Evolutionary conservation across 2,329 filamentous ascomycete species (phyloP).

Genomic region (Aspergillus viridinutans): DNA sequence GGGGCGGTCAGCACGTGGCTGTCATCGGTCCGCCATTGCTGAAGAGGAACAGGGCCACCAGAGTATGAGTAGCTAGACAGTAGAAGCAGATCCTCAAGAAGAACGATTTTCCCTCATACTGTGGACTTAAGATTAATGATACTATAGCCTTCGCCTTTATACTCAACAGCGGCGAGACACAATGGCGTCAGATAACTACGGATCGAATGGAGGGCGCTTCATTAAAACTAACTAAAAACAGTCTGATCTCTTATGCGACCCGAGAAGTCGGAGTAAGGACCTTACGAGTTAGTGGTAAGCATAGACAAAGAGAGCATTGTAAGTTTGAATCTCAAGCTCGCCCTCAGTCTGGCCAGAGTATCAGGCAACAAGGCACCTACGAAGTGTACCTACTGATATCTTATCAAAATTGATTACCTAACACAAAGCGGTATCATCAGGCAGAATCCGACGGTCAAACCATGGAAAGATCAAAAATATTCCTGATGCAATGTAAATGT

Average conservation of each 20-base stretch:
- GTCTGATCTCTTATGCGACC: too few species aligned
- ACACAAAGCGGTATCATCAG: background rate
- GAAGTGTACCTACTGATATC: background rate
- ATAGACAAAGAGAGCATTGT: too few species aligned
- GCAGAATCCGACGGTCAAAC: background rate
- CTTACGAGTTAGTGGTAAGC: too few species aligned
- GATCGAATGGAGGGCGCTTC: too few species aligned
- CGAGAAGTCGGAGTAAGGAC: too few species aligned
- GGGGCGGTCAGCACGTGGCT: constrained; percentile 5
- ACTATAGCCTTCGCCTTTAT: background rate
- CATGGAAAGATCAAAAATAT: background rate
- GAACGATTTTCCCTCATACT: background rate
- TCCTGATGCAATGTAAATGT: background rate
- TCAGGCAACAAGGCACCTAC: background rate
- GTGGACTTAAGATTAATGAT: background rate
- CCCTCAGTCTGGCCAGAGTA: background rate
- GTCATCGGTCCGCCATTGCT: background rate
- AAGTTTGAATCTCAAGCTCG: too few species aligned
- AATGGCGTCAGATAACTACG: too few species aligned
- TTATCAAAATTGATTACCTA: background rate
- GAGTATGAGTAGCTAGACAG: background rate
- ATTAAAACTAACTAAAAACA: too few species aligned
- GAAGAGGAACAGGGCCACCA: background rate
- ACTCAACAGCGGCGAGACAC: too few species aligned
- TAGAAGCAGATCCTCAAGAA: background rate